Conservation (phyloP, 352 stramenopile genomes). For the Halophytophthora polymorphica region DNA sequence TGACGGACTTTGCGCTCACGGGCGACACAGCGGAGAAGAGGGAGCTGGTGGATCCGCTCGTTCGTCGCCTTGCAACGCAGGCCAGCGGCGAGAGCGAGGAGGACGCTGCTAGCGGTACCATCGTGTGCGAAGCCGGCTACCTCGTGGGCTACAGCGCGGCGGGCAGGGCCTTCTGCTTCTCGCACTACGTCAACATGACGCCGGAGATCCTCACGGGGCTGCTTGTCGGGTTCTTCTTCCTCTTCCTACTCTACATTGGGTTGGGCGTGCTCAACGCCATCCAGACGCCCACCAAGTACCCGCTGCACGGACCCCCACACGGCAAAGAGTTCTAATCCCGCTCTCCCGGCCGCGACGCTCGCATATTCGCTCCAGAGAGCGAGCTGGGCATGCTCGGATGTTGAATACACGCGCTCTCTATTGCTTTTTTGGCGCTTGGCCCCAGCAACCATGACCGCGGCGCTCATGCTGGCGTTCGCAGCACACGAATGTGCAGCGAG, state of each 20-base stretch:
- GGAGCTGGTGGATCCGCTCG: conserved; percentile 19
- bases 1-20: conserved; percentile 65
- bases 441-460: too few species aligned
- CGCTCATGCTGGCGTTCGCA: conserved; percentile 7
- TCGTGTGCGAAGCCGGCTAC: conserved; percentile 67
- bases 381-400: conserved; percentile 10
- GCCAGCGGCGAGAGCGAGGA: conserved; percentile 9
- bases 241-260: conserved; percentile 76
- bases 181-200: conserved; percentile 82
- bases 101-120: conserved; percentile 17
- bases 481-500: conserved; percentile 76
- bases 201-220: conserved; percentile 71
- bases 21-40: conserved; percentile 38
- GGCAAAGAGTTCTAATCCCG: conserved; percentile 78
- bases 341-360: not conserved
- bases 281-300: conserved; percentile 75
- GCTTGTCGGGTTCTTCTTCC: conserved; percentile 75
- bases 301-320: conserved; percentile 62
- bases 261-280: conserved; percentile 68
- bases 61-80: conserved; percentile 34
- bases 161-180: conserved; percentile 81
- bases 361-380: conserved; percentile 5
- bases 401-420: conserved; percentile 25
- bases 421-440: conserved; percentile 10
- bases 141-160: conserved; percentile 44